Evolutionary conservation across 192 early-diverging fungal species (phyloP), one percentile per base, ranked within the genome.

Genomic region (Jimgerdemannia flammicorona): DNA sequence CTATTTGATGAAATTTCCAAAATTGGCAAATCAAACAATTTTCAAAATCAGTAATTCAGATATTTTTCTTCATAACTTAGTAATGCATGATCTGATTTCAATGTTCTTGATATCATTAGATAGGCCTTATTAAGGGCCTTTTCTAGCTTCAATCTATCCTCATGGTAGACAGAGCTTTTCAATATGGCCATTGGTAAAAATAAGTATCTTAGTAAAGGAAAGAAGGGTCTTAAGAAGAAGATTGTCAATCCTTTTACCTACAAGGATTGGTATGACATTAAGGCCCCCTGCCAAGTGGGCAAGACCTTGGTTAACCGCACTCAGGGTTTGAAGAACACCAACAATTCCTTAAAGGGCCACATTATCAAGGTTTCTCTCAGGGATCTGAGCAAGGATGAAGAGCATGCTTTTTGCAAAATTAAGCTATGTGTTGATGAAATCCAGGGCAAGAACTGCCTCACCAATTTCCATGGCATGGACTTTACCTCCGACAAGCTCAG

Each of bases 291-390:
- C 81, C 89, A 95, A 78, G 92, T 95, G 75, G 98, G 98, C 80
- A 99, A 99, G 93, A 99, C 98, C 78, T 92, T 99, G 72, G 98
- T 99, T 88, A 99, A 99, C 96, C 95, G 98, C 77, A 98, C 95
- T 89, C 96, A 98, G 91, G 98, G 98, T 90, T 88, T 98, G 83
- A 95, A 85, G 80, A 95, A 93, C 87, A 95, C 98, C 86, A 95
- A 96, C 86, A 96, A 97, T 87, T 92, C 88, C 83, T 89, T 99
- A 77, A 96, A 97, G 93, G 91, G 90, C 83, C 96, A 97, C 88
- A 94, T 99, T 74, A 83, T 99, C 67, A 97, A 99, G 86, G 88
- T 94, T 72, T 98, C 97, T 68, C 93, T 99, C 74, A 96, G 91
- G 77, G 98, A 99, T 84, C 90, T 99, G 76, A 93, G 92, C 91